Base-by-base conservation (phyloP, 345 rosid genomes). In the Carallia brachiata region DNA sequence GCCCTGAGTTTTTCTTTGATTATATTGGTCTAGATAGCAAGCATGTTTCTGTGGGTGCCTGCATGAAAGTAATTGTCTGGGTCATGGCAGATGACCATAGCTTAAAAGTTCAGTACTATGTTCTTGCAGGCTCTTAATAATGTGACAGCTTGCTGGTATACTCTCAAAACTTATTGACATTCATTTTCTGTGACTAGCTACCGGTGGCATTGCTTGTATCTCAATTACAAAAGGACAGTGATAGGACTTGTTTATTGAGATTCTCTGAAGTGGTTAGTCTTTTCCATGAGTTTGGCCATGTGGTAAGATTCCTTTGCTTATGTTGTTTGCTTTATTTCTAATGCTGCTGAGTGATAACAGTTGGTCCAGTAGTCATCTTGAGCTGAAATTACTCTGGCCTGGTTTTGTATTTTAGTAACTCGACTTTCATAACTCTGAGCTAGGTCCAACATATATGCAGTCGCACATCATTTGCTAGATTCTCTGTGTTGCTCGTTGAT, bases 261-360 rank as follows among this genome's bases (percentile, higher is more conserved):
- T 94, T 94, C 81, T 83, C 95, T 69, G 96, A 91, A 79, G 96
- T 94, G 76, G 93, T 91, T 75, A 90, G 77, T 73, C 83, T 91
- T 85, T 88, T 91, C 76, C 98, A 91, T 57, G 98, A 91, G 86
- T 94, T 91, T 75, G 90, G 96, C 73, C 98, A 94, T 83, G 95
- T 90, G 95, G 98, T 94, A 94, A 37, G 95, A 79, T 73, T 39
- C 61, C 9, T 77, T 71, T 53, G 28, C 16, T 50, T 66, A 61
- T 68, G 16, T 59, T 16, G 62, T 65, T 74, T 53, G 27, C 7
- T 68, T 65, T 32, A 66, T 72, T 67, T 27, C 34, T 66, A 63
- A 40, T 17, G 7, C 32, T 53, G 48, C 28, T 66, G 66, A n/a
- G 40, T 52, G 15, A 19, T 37, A 55, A 48, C 39, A 23, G 54